phyloP scores from a whole-genome alignment of 768 basidiomycete genomes.

The Galerina sulciceps region DNA sequence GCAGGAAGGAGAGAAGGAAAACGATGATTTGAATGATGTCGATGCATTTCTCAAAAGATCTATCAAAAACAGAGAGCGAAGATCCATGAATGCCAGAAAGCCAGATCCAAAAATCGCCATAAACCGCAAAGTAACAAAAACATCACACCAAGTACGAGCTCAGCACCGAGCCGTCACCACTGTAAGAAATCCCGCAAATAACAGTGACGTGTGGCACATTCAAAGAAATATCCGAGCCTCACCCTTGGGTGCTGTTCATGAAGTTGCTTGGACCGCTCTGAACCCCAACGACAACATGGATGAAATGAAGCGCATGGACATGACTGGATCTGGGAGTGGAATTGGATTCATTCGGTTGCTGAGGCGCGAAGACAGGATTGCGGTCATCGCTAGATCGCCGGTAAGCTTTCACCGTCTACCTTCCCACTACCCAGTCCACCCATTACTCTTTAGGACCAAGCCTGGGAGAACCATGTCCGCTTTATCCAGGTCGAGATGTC shows the following conservation, averaged over 20 bases:
- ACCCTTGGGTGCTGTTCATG: not conserved
- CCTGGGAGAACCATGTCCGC: not conserved
- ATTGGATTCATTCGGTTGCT: not conserved
- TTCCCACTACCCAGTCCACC: too few species aligned
- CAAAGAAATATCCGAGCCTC: not conserved
- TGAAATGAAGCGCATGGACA: not conserved
- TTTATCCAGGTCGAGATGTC: not conserved
- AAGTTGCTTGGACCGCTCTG: not conserved
- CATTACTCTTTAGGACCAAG: not conserved
- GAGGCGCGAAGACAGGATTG: not conserved
- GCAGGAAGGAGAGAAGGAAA: not conserved
- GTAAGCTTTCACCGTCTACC: not conserved
- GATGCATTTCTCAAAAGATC: not conserved
- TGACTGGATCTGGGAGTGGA: not conserved
- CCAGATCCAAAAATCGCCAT: not conserved
- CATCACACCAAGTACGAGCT: not conserved
- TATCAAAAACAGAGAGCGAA: not conserved
- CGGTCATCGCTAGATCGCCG: not conserved
- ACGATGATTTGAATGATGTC: not conserved
- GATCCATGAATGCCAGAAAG: too few species aligned
- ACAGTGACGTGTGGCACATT: not conserved
- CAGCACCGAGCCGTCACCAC: not conserved
- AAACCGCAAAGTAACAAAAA: not conserved
- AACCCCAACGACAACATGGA: not conserved
- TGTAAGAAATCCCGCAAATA: not conserved